A percentile compares a stretch with the other conserved stretches of the same genome.
These are phyloP conservation scores for Adansonia gregorii DNA, from an alignment of 441 rosid genomes.

Conservation along the genomic window DNA sequence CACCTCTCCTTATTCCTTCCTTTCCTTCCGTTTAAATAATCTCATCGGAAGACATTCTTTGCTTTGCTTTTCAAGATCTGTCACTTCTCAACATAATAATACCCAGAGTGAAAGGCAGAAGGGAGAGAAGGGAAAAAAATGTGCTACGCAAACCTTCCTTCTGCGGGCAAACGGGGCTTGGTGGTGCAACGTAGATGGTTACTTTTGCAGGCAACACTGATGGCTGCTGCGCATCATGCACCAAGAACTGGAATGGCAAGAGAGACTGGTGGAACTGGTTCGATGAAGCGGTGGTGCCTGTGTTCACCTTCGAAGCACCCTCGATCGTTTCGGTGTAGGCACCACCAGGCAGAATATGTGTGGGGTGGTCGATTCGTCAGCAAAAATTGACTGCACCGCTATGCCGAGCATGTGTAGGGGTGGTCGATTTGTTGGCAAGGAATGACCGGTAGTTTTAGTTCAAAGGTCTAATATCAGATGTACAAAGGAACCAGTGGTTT, in stretches of 20 bases:
- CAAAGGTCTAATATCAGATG: neutral
- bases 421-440: neutral
- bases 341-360: slow-evolving; percentile 45
- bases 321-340: slow-evolving; percentile 62
- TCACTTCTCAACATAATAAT: neutral
- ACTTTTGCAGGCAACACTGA: slow-evolving; percentile 18
- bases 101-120: neutral
- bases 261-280: slow-evolving; percentile 27
- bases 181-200: slow-evolving; percentile 31
- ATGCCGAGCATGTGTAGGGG: slow-evolving; percentile 37
- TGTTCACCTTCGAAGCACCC: slow-evolving; percentile 62
- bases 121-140: neutral
- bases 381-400: slow-evolving; percentile 31
- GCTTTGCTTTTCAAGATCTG: slow-evolving; percentile 21
- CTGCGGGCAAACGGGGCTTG: slow-evolving; percentile 13
- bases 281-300: slow-evolving; percentile 37
- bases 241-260: slow-evolving; percentile 1
- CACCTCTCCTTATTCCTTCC: slow-evolving; percentile 27
- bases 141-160: slow-evolving; percentile 29
- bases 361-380: slow-evolving; percentile 40
- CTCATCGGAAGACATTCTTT: slow-evolving; percentile 19
- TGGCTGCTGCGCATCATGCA: neutral
- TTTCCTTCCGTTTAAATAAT: slow-evolving; percentile 23
- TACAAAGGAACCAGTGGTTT: neutral
- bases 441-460: neutral